Base-by-base conservation (phyloP, 2,329 filamentous ascomycete genomes). In the Nothophoma quercina region DNA sequence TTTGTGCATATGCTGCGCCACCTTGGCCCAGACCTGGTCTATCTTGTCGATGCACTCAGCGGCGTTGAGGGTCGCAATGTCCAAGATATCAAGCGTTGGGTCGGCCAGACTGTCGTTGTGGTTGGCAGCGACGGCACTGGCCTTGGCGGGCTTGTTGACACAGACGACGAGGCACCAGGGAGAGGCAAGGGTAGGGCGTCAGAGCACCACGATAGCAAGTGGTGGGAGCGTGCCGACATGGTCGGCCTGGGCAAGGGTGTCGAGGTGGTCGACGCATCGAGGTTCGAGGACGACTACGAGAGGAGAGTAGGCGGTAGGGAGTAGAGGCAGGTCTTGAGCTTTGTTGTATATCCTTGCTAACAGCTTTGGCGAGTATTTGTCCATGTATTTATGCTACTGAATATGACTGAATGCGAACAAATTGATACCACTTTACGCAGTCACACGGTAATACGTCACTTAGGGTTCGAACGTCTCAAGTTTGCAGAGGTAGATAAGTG, bases 1-100 rank as follows among this genome's bases (percentile, higher is more conserved):
- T 90, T 95, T 69, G 84, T 91, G 4, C 90, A 96, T 70, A 91
- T 97, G 63, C 83, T 97, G 22, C 88, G 91, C 43, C 91, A 96
- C 71, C 80, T 98, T 6, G 85, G 88, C 29, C 93, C 93, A 0
- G 90, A 96, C 53, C 80, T 93, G 21, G 85, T 97, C 26, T 98
- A 98, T 69, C 82, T 97, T 9, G 90, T 96, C 67, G 91, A 95
- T 68, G 91, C 89, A 2, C 83, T 97, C 21, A 85, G 88, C 35
- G 93, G 93, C 6, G 78, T 85, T 2, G 83, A 89, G 30, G 93
- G 93, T 22, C 84, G 85, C 54, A 81, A 87, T 22, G 86, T 97
- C 21, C 87, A 85, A 16, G 89, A 89, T 48, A 74, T 88, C 12
- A 67, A 65, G 46, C 79, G 80, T 23, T 88, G 85, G 85, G 85